Base-by-base conservation (phyloP, 495 filamentous ascomycete genomes). In the Aspergillus asperescens region DNA sequence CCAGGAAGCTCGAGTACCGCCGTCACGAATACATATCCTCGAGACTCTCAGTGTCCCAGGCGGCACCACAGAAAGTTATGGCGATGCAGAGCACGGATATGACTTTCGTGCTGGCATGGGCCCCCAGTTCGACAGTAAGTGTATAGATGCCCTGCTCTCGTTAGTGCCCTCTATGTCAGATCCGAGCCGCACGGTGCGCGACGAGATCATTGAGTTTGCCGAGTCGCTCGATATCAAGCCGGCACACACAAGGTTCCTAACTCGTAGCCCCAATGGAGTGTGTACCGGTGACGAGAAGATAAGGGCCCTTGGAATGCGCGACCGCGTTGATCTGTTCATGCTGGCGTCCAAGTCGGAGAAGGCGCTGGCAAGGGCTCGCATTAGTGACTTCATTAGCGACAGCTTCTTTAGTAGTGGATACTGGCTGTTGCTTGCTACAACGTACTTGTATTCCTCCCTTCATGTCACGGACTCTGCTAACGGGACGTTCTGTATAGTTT, bases 1-100 rank as follows among this genome's bases (percentile, higher is more conserved):
- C 49, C 60, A 67, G 27, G 73, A 75, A 62, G 69, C 70, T n/a
- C 61, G 70, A 1, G 62, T 77, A 1, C 69, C 72, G 1, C 55
- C 65, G 0, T 57, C 57, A 10, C 65, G 67, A 20, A 67, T 76
- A 32, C 72, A 75, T 50, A 71, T 77, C 54, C 51, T 77, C 5
- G 73, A 75, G 46, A 61, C 62, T 6, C 50, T 59, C 15, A 47
- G 52, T 4, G 28, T 61, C 5, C 49, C 64, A 4, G 69, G 70
- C 7, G 66, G 69, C 6, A 66, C 63, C 3, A 64, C 72, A 38
- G 60, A 65, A 7, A 69, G 62, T 15, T 45, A 53, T 9, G 73
- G 69, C 7, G 58, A 68, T 57, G 25, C 70, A n/a, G 40, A 57
- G 4, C 61, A 58, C 12, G 74, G 72, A 19, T 76, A 76, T 32